Base-by-base conservation (phyloP, 495 filamentous ascomycete genomes). In the Penicillium mononematosum region DNA sequence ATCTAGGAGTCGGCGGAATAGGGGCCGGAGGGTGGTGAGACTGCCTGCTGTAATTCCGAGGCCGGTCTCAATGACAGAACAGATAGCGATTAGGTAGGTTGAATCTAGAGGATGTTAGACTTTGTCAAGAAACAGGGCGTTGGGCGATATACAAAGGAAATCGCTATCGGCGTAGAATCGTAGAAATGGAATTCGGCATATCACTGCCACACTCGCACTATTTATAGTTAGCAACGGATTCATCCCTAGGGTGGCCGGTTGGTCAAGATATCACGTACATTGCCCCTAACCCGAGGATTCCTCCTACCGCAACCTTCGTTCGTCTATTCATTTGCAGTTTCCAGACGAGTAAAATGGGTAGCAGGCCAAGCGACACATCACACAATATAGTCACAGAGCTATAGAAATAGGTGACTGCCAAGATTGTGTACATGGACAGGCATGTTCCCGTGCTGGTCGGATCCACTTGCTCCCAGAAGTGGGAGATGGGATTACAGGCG, bases 311-410 rank as follows among this genome's bases (percentile, higher is more conserved):
- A n/a, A 64, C 1, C 46, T 72, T 73, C 0, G 68, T 64, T 36
- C 63, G 44, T 14, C 6, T 29, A 20, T 62, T 69, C 69, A 73
- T 71, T 36, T 69, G 65, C 42, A 70, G 38, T 1, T 58, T 53
- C 56, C 59, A 66, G 16, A 70, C 62, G 36, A 72, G 24, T 39
- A 67, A 59, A 5, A 57, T 47, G 12, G 12, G 61, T 20, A 75
- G 43, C n/a, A 64, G 53, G 0, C 67, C 73, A 3, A 76, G 64
- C 0, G 58, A 64, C 14, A 73, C 62, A 50, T 76, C 75, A 41
- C 61, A 71, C 0, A 67, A 14, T 1, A 64, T 58, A 1, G 72
- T 60, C 5, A 66, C 22, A 4, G 44, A 56, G 39, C 70, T 75
- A 55, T 77, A 72, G 19, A 68, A 34, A 31, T 73, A 70, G 4